A percentile compares a stretch with the other conserved stretches of the same genome.
Evolutionary conservation across 225 moss, liverwort and hornwort genomes (phyloP).

Genomic region (Sphagnum tenellum): DNA sequence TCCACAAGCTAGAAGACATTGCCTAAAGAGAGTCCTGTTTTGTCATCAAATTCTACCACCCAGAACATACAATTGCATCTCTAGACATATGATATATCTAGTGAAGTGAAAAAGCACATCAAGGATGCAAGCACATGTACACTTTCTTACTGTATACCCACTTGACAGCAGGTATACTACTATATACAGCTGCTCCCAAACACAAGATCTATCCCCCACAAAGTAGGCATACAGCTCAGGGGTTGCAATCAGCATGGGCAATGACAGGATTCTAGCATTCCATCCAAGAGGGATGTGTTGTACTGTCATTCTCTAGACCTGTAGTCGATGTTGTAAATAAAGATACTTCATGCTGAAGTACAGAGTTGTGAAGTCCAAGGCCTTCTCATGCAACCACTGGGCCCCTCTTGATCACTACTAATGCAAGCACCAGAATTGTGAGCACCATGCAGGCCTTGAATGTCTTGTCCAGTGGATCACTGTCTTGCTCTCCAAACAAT

Average conservation of each 20-base stretch:
- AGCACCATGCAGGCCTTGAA: slow-evolving; percentile 86
- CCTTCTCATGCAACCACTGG: slow-evolving; percentile 4
- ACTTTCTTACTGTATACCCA: not conserved
- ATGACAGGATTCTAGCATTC: too few species aligned
- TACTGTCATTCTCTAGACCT: too few species aligned
- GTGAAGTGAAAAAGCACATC: too few species aligned
- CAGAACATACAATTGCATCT: too few species aligned
- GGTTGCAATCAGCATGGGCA: not conserved
- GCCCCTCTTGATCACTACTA: slow-evolving; percentile 63
- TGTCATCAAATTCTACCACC: not conserved
- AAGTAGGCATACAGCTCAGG: not conserved
- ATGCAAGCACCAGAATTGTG: slow-evolving; percentile 67
- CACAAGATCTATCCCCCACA: not conserved
- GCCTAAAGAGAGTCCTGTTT: not conserved
- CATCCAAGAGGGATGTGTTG: too few species aligned
- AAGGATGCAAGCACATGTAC: too few species aligned
- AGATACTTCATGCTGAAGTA: too few species aligned
- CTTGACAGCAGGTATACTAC: not conserved
- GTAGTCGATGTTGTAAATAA: too few species aligned
- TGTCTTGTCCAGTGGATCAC: slow-evolving; percentile 58
- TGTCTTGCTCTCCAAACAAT: slow-evolving; percentile 63
- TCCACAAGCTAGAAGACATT: too few species aligned
- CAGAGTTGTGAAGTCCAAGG: not conserved
- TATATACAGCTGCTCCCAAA: not conserved
- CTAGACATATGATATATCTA: too few species aligned